Percentiles rank a stretch among this genome's conserved stretches.
Conservation (phyloP, 257 asterid species). For the Schizonepeta tenuifolia region DNA sequence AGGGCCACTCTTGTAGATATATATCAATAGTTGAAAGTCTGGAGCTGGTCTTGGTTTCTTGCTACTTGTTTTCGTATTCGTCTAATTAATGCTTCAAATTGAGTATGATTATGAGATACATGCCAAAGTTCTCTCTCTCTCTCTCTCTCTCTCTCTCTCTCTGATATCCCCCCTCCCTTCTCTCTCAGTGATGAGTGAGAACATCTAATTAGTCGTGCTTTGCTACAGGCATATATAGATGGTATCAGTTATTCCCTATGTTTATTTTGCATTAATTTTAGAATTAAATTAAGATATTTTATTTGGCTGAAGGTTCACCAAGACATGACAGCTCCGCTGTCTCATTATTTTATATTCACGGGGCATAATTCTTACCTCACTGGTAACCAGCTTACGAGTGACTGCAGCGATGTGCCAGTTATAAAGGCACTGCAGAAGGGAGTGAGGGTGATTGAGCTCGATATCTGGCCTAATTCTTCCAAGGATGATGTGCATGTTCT, state of each 20-base stretch:
- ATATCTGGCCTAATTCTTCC: slow-evolving; percentile 82
- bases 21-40: neutral
- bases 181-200: neutral
- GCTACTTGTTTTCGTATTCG: neutral
- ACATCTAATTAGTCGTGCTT: neutral
- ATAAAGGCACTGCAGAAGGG: slow-evolving; percentile 79
- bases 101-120: neutral
- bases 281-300: neutral
- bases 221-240: neutral
- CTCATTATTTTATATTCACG: slow-evolving; percentile 77
- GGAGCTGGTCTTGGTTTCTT: neutral
- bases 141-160: neutral
- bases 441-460: slow-evolving; percentile 83
- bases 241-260: neutral
- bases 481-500: slow-evolving; percentile 78
- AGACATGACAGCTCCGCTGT: slow-evolving; percentile 76
- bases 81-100: neutral
- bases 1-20: neutral
- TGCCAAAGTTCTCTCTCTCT: neutral
- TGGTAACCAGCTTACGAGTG: slow-evolving; percentile 90
- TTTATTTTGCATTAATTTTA: neutral
- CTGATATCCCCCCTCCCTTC: neutral
- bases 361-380: slow-evolving; percentile 90
- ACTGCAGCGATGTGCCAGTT: slow-evolving; percentile 82
- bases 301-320: slow-evolving; percentile 64